These are phyloP conservation scores for Pseudonitzschia pungens DNA, from an alignment of 108 stramenopile species.

Conservation along the genomic window DNA sequence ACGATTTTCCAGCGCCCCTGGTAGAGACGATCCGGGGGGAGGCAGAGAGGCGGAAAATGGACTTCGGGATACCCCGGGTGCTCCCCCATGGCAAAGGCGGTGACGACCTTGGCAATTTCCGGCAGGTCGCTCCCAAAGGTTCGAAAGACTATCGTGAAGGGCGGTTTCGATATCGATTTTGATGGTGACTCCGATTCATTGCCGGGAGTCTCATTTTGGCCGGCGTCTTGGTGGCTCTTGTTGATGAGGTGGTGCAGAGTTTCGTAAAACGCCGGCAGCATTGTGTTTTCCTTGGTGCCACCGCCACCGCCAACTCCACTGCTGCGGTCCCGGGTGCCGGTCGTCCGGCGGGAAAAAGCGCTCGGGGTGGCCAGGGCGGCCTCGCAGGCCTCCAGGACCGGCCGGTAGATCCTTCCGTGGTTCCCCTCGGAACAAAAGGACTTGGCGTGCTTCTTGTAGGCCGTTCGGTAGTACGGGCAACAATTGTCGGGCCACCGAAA, in stretches of 20 bases:
- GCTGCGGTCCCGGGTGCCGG: slow-evolving; percentile 9
- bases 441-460: slow-evolving; percentile 54
- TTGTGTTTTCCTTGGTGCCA: slow-evolving; percentile 36
- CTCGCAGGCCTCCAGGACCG: slow-evolving; percentile 19
- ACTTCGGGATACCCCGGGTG: slow-evolving; percentile 72
- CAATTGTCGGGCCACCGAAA: slow-evolving; percentile 67
- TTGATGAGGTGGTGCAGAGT: slow-evolving; percentile 47
- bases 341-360: background rate
- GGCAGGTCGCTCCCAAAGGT: slow-evolving; percentile 79
- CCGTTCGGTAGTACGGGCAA: slow-evolving; percentile 80
- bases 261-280: slow-evolving; percentile 78
- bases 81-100: slow-evolving; percentile 68
- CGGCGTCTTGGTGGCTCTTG: background rate
- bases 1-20: slow-evolving; percentile 51
- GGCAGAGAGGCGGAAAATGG: slow-evolving; percentile 45
- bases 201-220: slow-evolving; percentile 4
- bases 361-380: background rate
- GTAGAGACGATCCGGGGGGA: slow-evolving; percentile 40
- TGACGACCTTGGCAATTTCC: slow-evolving; percentile 56
- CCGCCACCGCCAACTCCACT: no score
- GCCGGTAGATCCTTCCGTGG: slow-evolving; percentile 57
- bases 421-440: slow-evolving; percentile 44
- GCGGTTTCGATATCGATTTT: slow-evolving; percentile 16
- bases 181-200: background rate
- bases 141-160: slow-evolving; percentile 69